Evolutionary conservation across 257 asterid species (phyloP), one percentile per base, ranked within the genome.

Genomic region (Mitragyna speciosa): DNA sequence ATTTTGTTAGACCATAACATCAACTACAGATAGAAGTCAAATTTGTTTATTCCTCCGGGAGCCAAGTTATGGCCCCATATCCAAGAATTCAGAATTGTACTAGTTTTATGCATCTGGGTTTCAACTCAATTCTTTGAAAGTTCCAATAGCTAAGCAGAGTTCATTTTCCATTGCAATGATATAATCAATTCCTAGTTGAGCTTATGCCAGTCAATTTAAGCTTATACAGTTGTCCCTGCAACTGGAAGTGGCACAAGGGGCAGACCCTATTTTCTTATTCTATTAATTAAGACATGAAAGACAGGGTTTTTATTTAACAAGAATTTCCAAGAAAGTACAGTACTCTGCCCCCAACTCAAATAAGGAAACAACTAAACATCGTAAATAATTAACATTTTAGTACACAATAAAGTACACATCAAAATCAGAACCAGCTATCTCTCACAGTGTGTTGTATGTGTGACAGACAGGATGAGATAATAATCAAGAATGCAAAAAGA

Each of bases 361-460:
- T 1, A 52, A 52, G 14, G 58, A 16, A 52, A 52, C 58, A 52
- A 1, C 58, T 52, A 52, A 52, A 52, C 58, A 52, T 52, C 58
- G 2, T 5, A 15, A 52, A 52, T 16, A 52, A 15, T 52, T 52
- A 48, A 77, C 75, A 67, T 58, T 39, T 52, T 3, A 19, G 64
- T 70, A 56, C 30, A 72, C 24, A 73, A 58, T 7, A 51, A 66
- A 78, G 76, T 70, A 36, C 82, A 28, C 72, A 79, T 79, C 65
- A 79, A 71, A 71, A 79, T 70, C 31, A 70, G 82, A 69, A 78
- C 81, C 54, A 70, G 43, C 31, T 52, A 26, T 14, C 76, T 72
- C 41, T 20, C 56, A 45, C 7, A 12, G 36, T 11, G 58, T 70
- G 43, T 28, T n/a, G 61, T 72, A n/a, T 12, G 76, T 48, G 6